Conservation (phyloP, 2,329 filamentous ascomycete species). For the Pseudocercospora musae region DNA sequence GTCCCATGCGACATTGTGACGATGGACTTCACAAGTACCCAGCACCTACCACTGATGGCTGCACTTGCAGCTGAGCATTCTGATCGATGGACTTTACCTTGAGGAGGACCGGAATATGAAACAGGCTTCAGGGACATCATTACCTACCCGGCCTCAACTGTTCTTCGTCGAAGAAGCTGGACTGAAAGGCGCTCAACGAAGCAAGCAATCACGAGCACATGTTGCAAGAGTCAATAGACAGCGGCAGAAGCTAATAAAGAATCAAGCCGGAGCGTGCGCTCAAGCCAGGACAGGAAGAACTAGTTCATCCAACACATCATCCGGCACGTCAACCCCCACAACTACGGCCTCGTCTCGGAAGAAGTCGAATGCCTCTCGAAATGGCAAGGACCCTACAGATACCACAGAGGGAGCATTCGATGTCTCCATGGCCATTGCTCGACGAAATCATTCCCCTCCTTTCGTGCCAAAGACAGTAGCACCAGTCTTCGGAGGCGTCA, state of each 20-base stretch:
- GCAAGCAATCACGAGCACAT: slow-evolving; percentile 17
- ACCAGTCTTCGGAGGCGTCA: slow-evolving; percentile 13
- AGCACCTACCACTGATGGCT: neutral
- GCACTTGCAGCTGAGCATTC: neutral
- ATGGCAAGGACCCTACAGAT: neutral
- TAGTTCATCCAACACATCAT: neutral
- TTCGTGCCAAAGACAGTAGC: slow-evolving; percentile 3
- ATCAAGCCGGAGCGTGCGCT: neutral
- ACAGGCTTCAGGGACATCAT: neutral
- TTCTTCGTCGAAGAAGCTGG: slow-evolving; percentile 15
- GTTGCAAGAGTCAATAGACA: slow-evolving; percentile 17
- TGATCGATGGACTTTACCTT: neutral
- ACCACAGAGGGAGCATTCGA: neutral
- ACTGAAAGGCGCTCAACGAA: slow-evolving; percentile 3
- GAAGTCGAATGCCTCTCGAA: neutral
- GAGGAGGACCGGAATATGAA: neutral
- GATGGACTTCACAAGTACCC: neutral
- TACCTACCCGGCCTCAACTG: slow-evolving; percentile 1
- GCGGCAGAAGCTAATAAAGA: slow-evolving; percentile 12
- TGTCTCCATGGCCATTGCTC: neutral
- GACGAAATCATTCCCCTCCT: neutral
- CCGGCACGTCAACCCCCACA: neutral
- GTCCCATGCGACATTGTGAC: neutral
- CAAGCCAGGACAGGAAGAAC: neutral
- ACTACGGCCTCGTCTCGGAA: neutral